These are phyloP conservation scores for Gillenia trifoliata DNA, from an alignment of 306 rosid species.

Conservation along the genomic window DNA sequence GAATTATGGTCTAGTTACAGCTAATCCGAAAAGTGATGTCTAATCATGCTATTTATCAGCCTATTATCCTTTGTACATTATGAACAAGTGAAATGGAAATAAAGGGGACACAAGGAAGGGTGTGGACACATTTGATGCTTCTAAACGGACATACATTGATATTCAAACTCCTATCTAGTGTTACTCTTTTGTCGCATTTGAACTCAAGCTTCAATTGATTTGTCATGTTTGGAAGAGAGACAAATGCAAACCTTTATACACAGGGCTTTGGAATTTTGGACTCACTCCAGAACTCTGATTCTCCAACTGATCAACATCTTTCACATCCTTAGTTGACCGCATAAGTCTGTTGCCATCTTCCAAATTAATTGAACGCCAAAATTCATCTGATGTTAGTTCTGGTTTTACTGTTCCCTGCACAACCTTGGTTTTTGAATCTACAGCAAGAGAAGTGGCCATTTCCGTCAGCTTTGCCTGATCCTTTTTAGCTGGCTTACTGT, in stretches of 20 bases:
- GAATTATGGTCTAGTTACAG: background rate
- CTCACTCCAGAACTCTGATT: constrained; percentile 41
- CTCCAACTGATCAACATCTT: constrained; percentile 31
- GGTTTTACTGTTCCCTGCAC: constrained; percentile 18
- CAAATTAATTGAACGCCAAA: constrained; percentile 14
- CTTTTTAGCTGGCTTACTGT: constrained; percentile 35
- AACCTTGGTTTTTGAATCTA: constrained; percentile 25
- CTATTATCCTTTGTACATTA: background rate
- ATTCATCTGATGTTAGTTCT: constrained; percentile 33
- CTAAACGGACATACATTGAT: background rate
- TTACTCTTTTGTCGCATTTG: background rate
- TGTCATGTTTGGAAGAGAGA: constrained; percentile 8
- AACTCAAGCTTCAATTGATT: background rate
- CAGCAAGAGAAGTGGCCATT: constrained; percentile 27
- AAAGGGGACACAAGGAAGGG: background rate
- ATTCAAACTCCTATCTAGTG: background rate
- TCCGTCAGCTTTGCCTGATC: constrained; percentile 32
- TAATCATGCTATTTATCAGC: background rate
- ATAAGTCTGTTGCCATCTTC: constrained; percentile 25
- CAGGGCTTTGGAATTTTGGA: constrained; percentile 36
- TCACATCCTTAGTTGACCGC: constrained; percentile 17
- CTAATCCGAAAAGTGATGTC: background rate
- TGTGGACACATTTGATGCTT: background rate
- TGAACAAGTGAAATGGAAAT: background rate
- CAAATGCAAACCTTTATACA: constrained; percentile 44